Evolutionary conservation across 2,329 filamentous ascomycete genomes (phyloP).

Genomic region (Fusarium sororula): DNA sequence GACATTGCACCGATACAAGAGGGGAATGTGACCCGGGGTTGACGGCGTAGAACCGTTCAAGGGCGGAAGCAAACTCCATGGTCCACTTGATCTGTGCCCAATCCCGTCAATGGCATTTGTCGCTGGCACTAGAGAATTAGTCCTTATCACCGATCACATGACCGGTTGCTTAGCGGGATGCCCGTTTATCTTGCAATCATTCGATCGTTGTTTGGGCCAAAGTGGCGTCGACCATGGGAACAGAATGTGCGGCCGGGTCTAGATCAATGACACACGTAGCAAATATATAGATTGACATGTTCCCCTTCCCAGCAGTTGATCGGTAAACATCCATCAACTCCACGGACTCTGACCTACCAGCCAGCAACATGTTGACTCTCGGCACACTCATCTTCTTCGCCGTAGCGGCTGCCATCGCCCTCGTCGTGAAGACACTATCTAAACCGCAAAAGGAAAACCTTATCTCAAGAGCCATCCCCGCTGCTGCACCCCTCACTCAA

Average conservation of each 20-base stretch:
- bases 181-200: slow-evolving; percentile 16
- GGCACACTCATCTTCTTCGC: slow-evolving; percentile 10
- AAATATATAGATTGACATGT: slow-evolving; percentile 12
- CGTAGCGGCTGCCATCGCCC: slow-evolving; percentile 1
- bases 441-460: slow-evolving; percentile 20
- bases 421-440: slow-evolving; percentile 3
- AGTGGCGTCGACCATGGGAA: slow-evolving; percentile 11
- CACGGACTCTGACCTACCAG: neutral
- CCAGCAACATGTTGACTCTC: slow-evolving; percentile 12
- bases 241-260: neutral
- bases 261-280: neutral
- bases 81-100: slow-evolving; percentile 11
- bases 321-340: neutral
- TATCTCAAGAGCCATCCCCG: slow-evolving; percentile 19
- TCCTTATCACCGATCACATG: slow-evolving; percentile 34
- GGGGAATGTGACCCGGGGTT: slow-evolving; percentile 16
- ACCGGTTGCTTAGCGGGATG: slow-evolving; percentile 11
- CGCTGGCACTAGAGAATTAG: neutral
- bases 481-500: slow-evolving; percentile 20
- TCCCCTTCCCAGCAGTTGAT: neutral
- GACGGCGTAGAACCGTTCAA: slow-evolving; percentile 22
- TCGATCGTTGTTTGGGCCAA: neutral
- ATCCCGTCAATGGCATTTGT: slow-evolving; percentile 11
- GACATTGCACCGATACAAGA: neutral
- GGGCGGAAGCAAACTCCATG: slow-evolving; percentile 7